Evolutionary conservation across 2,329 filamentous ascomycete species (phyloP).

Genomic region (Penicillium sp.): DNA sequence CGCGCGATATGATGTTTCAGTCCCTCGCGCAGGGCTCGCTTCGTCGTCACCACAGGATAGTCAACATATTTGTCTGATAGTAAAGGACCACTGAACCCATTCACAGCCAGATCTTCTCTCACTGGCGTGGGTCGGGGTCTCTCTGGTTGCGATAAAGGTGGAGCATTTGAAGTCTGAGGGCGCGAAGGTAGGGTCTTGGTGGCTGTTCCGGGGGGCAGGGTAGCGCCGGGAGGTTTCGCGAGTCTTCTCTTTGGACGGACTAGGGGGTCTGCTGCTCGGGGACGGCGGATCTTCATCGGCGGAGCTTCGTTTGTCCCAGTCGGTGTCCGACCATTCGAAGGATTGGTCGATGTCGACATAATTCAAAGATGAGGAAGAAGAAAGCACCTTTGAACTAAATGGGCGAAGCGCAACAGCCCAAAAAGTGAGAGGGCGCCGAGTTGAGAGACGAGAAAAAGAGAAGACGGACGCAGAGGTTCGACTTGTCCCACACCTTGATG

Average conservation of each 20-base stretch:
- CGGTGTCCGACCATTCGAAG: constrained; percentile 48
- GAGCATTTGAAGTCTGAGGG: constrained; percentile 18
- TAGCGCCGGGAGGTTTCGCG: constrained; percentile 23
- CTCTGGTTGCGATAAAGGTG: constrained; percentile 18
- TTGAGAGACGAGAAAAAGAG: neutral
- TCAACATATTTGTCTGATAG: constrained; percentile 48
- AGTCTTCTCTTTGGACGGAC: constrained; percentile 58
- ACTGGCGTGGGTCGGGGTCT: constrained; percentile 21
- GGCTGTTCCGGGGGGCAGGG: constrained; percentile 19
- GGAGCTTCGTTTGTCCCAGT: constrained; percentile 49
- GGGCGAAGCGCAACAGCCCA: neutral
- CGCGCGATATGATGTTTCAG: constrained; percentile 85
- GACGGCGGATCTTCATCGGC: constrained; percentile 47
- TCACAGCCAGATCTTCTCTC: constrained; percentile 35
- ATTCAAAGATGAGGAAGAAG: constrained; percentile 7
- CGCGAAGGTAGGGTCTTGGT: constrained; percentile 27
- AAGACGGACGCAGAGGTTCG: too few species aligned
- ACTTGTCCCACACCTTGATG: too few species aligned
- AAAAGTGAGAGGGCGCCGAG: neutral
- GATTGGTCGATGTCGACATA: constrained; percentile 43
- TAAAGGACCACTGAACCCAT: constrained; percentile 45
- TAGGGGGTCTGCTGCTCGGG: constrained; percentile 59
- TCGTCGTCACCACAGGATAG: constrained; percentile 76
- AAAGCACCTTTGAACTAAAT: neutral
- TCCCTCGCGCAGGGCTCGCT: constrained; percentile 72